Percentiles rank a stretch among this genome's conserved stretches.
Evolutionary conservation across 345 rosid species (phyloP).

Genomic region (Lepidium africanum): DNA sequence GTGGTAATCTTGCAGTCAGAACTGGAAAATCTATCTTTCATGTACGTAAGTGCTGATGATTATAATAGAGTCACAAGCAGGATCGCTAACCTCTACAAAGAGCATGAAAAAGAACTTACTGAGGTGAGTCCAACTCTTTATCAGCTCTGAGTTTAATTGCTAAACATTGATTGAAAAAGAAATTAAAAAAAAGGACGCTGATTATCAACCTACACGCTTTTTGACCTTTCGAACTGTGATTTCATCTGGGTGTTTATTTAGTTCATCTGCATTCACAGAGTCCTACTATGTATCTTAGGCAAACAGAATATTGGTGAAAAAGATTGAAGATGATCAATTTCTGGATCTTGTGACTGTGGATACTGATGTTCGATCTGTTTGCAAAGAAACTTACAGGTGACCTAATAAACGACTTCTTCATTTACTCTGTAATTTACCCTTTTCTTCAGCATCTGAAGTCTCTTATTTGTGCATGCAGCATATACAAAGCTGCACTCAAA

Average conservation of each 20-base stretch:
- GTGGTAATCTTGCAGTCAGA: slow-evolving; percentile 63
- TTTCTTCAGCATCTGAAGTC: slow-evolving; percentile 4
- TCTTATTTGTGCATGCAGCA: slow-evolving; percentile 43
- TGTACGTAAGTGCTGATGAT: slow-evolving; percentile 93
- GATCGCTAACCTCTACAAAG: slow-evolving; percentile 75
- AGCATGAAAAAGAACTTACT: slow-evolving; percentile 75
- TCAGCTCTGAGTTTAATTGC: neutral
- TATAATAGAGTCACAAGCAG: slow-evolving; percentile 73
- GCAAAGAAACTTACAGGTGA: slow-evolving; percentile 96
- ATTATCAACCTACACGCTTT: neutral
- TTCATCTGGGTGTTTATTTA: slow-evolving; percentile 20
- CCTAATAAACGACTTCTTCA: neutral
- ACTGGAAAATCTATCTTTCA: slow-evolving; percentile 91
- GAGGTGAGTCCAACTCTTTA: slow-evolving; percentile 44
- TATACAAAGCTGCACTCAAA: slow-evolving; percentile 77
- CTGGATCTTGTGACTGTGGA: slow-evolving; percentile 77
- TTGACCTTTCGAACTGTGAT: neutral
- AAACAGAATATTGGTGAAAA: slow-evolving; percentile 78
- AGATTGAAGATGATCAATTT: slow-evolving; percentile 93
- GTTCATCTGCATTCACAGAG: slow-evolving; percentile 28
- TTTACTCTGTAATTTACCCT: slow-evolving; percentile 11
- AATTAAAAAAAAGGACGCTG: neutral
- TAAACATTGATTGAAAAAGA: neutral
- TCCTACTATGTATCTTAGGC: slow-evolving; percentile 44
- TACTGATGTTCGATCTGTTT: slow-evolving; percentile 70